Base-by-base conservation (phyloP, 352 stramenopile genomes). In the Plasmopara muralis region DNA sequence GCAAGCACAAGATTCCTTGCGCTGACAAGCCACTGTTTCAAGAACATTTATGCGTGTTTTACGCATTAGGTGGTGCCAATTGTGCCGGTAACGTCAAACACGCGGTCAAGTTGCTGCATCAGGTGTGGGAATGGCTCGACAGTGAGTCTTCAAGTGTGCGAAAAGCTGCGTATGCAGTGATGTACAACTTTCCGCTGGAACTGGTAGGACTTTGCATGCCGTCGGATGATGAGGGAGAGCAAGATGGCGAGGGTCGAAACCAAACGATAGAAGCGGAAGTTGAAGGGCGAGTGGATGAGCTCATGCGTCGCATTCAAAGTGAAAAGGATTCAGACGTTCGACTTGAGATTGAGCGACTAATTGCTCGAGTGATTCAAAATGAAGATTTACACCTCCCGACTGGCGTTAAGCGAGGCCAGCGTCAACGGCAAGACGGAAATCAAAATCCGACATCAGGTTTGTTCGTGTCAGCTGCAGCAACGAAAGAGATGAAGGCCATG, bases 1-100 rank as follows among this genome's bases (percentile, higher is more conserved):
- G 68, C 29, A 89, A 89, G 53, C 75, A 77, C 28, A 85, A 77
- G 45, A 61, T 92, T 3, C 40, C 41, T 5, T 85, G 73, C 48
- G 55, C 59, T 6, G 60, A 77, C 4, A 47, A 74, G 8, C 38
- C 68, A 6, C 72, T 78, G 4, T 85, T 87, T 38, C 76, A 79
- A 31, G 70, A 84, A 46, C 61, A 67, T 20, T 43, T 89, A 18
- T 85, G 74, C 30, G 52, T 40, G 4, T 78, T 89, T 41, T 87
- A 87, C 48, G 50, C 60, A 15, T 53, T 83, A 34, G 70, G 71
- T 9, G 55, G 58, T 5, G 39, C 58, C 15, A 68, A 83, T 42
- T 68, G 62, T 43, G 39, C 55, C n/a, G 44, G 53, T 14, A 83
- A 82, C 42, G 54, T 64, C 40, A 81, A 74, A 39, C 64, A 81